Evolutionary conservation across 1,284 basidiomycete species (phyloP), one percentile per base, ranked within the genome.

Genomic region (Cryptococcus sp.): DNA sequence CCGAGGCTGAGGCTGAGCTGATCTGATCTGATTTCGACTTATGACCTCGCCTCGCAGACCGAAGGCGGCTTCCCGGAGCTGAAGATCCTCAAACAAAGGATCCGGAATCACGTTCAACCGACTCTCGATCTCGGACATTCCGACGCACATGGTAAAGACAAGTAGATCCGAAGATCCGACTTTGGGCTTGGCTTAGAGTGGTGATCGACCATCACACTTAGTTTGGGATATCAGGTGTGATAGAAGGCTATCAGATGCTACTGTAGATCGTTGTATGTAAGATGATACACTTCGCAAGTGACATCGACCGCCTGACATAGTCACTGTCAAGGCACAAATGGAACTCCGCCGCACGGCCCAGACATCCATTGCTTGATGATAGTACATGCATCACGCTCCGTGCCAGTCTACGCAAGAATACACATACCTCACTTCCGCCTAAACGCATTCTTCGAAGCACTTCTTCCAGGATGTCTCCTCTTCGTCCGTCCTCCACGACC

Each of bases 21-120:
- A 23, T n/a, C n/a, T 25, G 23, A n/a, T 38, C n/a, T 27, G 16
- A n/a, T 38, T 15, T 25, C 31, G 44, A 46, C 20, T 17, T 19
- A 20, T 10, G 57, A 53, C 59, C 53, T 56, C 27, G 54, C 59
- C 53, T 56, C 27, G 54, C 90, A 93, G 74, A 79, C 85, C n/a
- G 89, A 93, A 74, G 90, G 90, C 31, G 88, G 90, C 0, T 96
- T 96, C 72, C 93, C 93, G 0, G 93, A 95, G 54, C 65, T 77
- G 51, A 77, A 79, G 52, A 56, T 74, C 15, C 70, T 94, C 88
- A 95, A 95, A 80, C 92, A 94, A 77, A 83, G 88, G 49, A 85
- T 95, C 59, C 84, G 92, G 46, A 90, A 95, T 75, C 74, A 83
- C 31, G 79, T 95, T 39, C 86, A 91, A 68, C 92, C 93, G 27